A percentile compares a stretch with the other conserved stretches of the same genome.
These are phyloP conservation scores for Chlorella sp. DNA, from an alignment of 139 green algal genomes.

Conservation along the genomic window DNA sequence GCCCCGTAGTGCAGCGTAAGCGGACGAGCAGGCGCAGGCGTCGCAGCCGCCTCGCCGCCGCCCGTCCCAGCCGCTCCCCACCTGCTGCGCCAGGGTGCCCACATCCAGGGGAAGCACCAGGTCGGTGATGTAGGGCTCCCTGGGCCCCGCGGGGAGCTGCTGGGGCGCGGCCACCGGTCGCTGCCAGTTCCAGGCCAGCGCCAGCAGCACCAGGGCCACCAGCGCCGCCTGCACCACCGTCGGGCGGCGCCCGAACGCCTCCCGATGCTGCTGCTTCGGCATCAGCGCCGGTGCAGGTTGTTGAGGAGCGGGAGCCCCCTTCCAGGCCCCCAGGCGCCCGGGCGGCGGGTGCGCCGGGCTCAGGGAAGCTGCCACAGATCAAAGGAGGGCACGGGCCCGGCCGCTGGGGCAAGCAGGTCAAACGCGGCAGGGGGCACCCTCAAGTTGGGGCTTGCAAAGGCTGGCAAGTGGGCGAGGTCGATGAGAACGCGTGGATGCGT, in stretches of 20 bases:
- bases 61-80: not conserved
- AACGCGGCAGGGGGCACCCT: too few species aligned
- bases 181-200: not conserved
- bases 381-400: too few species aligned
- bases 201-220: not conserved
- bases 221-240: not conserved
- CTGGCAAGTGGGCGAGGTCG: too few species aligned
- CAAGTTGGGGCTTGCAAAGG: too few species aligned
- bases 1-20: not conserved
- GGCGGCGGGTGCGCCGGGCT: too few species aligned
- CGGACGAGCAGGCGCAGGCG: not conserved
- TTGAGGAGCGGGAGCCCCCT: too few species aligned
- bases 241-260: not conserved
- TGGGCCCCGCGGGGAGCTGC: not conserved
- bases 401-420: too few species aligned
- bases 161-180: not conserved
- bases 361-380: too few species aligned
- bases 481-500: too few species aligned
- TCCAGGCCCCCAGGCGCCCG: too few species aligned
- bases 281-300: too few species aligned
- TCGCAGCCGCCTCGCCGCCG: not conserved
- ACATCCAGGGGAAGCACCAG: constrained; percentile 15
- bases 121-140: constrained; percentile 8
- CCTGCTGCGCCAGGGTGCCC: constrained; percentile 2
- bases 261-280: not conserved